These are phyloP conservation scores for Lonicera japonica DNA, from an alignment of 129 eudicot genomes.

Conservation along the genomic window DNA sequence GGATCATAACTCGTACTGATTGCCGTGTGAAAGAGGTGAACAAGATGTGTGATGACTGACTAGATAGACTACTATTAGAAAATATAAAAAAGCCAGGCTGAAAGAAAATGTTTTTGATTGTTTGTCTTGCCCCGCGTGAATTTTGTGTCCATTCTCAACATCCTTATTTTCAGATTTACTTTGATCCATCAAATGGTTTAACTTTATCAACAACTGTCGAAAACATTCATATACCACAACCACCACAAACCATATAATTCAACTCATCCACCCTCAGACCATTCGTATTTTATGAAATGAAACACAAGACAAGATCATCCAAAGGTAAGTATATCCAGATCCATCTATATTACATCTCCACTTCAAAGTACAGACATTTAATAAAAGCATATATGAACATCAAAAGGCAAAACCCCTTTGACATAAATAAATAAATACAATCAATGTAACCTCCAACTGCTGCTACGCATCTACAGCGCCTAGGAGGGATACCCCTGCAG, in stretches of 20 bases:
- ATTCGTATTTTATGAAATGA: too few relatives aligned
- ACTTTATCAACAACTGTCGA: too few relatives aligned
- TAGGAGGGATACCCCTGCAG: not conserved
- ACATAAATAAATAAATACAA: not conserved
- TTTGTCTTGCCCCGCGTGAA: too few relatives aligned
- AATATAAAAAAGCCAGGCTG: too few relatives aligned
- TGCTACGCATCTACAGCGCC: not conserved
- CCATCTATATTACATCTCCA: not conserved
- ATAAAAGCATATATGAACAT: not conserved
- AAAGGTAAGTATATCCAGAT: not conserved
- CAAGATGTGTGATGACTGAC: too few relatives aligned
- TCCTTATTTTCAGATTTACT: too few relatives aligned
- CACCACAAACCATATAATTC: not conserved
- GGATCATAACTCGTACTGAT: too few relatives aligned
- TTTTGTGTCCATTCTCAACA: too few relatives aligned
- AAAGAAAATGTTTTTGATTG: too few relatives aligned
- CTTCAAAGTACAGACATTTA: not conserved
- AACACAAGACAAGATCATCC: not conserved
- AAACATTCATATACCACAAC: not conserved
- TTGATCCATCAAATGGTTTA: too few relatives aligned
- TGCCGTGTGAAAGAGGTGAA: too few relatives aligned
- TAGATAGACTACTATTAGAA: too few relatives aligned
- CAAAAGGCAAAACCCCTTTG: slow-evolving; percentile 1
- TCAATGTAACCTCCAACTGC: not conserved
- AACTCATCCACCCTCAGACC: not conserved